Evolutionary conservation across 2,329 filamentous ascomycete genomes (phyloP).

Genomic region (Pseudocercospora crystallina): DNA sequence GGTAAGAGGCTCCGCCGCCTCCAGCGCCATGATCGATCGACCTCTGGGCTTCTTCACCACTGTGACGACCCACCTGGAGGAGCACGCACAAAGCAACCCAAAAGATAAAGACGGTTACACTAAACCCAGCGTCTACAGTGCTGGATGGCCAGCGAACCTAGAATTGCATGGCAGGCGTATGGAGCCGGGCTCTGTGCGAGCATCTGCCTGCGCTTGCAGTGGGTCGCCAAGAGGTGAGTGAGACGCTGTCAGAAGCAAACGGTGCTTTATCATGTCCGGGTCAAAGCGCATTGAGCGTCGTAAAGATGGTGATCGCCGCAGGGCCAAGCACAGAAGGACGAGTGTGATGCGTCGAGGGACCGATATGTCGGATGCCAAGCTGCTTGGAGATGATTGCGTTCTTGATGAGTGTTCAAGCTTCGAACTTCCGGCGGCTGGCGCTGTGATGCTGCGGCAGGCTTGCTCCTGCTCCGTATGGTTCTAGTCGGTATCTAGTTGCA

Average conservation of each 20-base stretch:
- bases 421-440: slow-evolving; percentile 2
- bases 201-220: slow-evolving; percentile 18
- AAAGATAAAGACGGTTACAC: slow-evolving; percentile 16
- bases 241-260: slow-evolving; percentile 20
- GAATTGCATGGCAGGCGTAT: slow-evolving; percentile 2
- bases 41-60: slow-evolving; percentile 8
- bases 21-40: slow-evolving; percentile 19
- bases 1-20: slow-evolving; percentile 6
- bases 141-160: slow-evolving; percentile 7
- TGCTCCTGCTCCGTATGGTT: background rate
- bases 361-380: slow-evolving; percentile 20
- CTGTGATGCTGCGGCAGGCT: background rate
- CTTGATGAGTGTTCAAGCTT: background rate
- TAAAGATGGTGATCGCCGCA: slow-evolving; percentile 18
- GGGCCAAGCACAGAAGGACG: slow-evolving; percentile 13
- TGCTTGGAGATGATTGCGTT: slow-evolving; percentile 5
- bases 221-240: slow-evolving; percentile 23
- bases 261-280: slow-evolving; percentile 11
- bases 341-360: slow-evolving; percentile 15
- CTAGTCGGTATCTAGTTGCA: background rate
- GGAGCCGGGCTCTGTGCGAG: slow-evolving; percentile 14
- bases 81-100: background rate
- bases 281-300: slow-evolving; percentile 4
- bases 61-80: slow-evolving; percentile 10
- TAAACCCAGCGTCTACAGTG: slow-evolving; percentile 6